Percentiles rank a stretch among this genome's conserved stretches.
Evolutionary conservation across 495 filamentous ascomycete genomes (phyloP).

Genomic region (Penicillium alfredii): DNA sequence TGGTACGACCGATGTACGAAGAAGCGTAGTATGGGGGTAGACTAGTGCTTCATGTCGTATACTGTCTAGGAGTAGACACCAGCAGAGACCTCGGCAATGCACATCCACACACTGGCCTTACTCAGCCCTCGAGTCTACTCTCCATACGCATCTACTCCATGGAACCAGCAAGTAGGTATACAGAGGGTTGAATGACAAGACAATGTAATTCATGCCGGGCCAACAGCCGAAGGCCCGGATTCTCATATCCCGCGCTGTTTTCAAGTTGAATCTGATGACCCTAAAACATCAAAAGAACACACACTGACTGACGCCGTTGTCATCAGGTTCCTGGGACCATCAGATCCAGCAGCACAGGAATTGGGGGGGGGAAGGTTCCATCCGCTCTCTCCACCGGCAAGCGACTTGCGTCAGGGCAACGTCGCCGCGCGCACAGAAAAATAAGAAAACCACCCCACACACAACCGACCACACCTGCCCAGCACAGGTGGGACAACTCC

Average conservation of each 20-base stretch:
- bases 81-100: too few relatives aligned
- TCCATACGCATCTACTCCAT: slow-evolving; percentile 4
- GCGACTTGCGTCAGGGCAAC: too few relatives aligned
- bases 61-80: too few relatives aligned
- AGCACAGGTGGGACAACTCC: slow-evolving; percentile 19
- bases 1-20: too few relatives aligned
- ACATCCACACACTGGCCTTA: too few relatives aligned
- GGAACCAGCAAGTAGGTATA: slow-evolving; percentile 11
- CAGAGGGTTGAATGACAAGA: slow-evolving; percentile 27
- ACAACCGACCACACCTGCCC: slow-evolving; percentile 21
- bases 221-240: slow-evolving; percentile 26
- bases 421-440: too few relatives aligned
- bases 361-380: slow-evolving; percentile 3
- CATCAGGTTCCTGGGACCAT: slow-evolving; percentile 17
- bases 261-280: slow-evolving; percentile 20
- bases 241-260: slow-evolving; percentile 27
- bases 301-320: slow-evolving; percentile 27
- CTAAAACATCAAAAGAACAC: slow-evolving; percentile 19
- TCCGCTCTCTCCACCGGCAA: slow-evolving; percentile 9
- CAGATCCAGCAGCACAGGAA: slow-evolving; percentile 14
- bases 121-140: too few relatives aligned
- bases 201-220: slow-evolving; percentile 27
- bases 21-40: too few relatives aligned
- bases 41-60: too few relatives aligned
- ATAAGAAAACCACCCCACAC: slow-evolving; percentile 10